Evolutionary conservation across 208 protist species (phyloP).

Genomic region (Leishmania tropica): DNA sequence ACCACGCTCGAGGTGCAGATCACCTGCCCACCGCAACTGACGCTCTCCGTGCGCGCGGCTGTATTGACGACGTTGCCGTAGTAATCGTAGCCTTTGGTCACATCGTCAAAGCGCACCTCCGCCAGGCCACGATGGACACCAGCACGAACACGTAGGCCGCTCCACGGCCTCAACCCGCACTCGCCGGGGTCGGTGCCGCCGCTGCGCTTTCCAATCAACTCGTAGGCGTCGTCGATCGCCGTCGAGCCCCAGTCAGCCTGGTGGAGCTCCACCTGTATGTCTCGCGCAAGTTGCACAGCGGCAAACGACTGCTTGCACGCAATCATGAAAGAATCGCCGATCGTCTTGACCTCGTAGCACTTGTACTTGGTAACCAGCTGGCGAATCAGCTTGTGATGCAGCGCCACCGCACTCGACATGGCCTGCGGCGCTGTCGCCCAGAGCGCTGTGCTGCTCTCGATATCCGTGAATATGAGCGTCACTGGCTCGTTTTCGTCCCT

Average conservation of each 20-base stretch:
- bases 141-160: constrained; percentile 55
- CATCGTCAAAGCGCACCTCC: constrained; percentile 55
- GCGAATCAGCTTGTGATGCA: constrained; percentile 64
- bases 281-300: constrained; percentile 48
- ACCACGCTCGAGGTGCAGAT: constrained; percentile 49
- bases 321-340: constrained; percentile 85
- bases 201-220: constrained; percentile 1
- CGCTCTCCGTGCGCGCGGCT: constrained; percentile 72
- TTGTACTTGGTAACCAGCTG: constrained; percentile 52
- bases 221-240: constrained; percentile 41
- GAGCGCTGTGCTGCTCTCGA: constrained; percentile 64
- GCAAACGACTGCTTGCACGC: constrained; percentile 40
- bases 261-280: constrained; percentile 49
- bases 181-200: constrained; percentile 5
- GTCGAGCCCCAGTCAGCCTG: constrained; percentile 51
- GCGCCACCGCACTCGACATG: constrained; percentile 49
- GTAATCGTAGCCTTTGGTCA: constrained; percentile 81
- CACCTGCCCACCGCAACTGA: constrained; percentile 81
- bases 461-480: constrained; percentile 70
- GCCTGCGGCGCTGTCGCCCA: constrained; percentile 45
- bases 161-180: constrained; percentile 21
- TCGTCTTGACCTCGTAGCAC: constrained; percentile 79
- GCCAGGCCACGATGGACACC: constrained; percentile 60
- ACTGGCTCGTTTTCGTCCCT: constrained; percentile 47
- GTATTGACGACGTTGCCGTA: constrained; percentile 83